Conservation (phyloP, 345 rosid genomes). For the Leavenworthia alabamica region DNA sequence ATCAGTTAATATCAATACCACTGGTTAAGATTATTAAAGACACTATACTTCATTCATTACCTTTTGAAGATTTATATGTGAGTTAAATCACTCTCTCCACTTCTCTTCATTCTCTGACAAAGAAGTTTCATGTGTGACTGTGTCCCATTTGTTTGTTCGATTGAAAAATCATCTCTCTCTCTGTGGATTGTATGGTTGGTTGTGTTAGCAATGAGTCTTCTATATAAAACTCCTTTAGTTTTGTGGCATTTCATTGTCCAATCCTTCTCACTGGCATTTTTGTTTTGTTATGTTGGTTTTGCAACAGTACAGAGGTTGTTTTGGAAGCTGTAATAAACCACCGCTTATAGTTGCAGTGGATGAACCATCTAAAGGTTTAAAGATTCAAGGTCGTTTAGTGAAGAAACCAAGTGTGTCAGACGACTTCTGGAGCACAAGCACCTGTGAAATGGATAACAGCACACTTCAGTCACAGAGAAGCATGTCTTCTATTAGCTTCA, state of each 20-base stretch:
- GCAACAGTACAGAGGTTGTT: slow-evolving; percentile 95
- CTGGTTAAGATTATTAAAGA: not conserved
- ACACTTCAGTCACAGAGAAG: slow-evolving; percentile 52
- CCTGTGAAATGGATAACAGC: slow-evolving; percentile 56
- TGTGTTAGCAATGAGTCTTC: not conserved
- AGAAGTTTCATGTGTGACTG: not conserved
- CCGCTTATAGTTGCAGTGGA: slow-evolving; percentile 38
- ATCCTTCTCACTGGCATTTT: slow-evolving; percentile 27
- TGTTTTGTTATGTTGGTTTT: slow-evolving; percentile 41
- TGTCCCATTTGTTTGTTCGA: not conserved
- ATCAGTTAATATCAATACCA: not conserved
- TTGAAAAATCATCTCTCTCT: not conserved
- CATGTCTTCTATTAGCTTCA: slow-evolving; percentile 50
- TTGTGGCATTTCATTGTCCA: not conserved
- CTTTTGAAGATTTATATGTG: not conserved
- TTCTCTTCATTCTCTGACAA: not conserved
- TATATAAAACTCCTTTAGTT: not conserved
- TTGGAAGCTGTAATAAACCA: slow-evolving; percentile 62
- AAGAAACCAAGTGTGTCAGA: slow-evolving; percentile 43
- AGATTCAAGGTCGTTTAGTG: slow-evolving; percentile 40
- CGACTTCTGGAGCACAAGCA: slow-evolving; percentile 56
- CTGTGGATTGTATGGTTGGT: not conserved
- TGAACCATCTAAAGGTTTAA: slow-evolving; percentile 49
- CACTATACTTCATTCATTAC: not conserved
- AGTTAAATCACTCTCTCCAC: not conserved